Percentiles rank a stretch among this genome's conserved stretches.
Evolutionary conservation across 768 basidiomycete species (phyloP).

Genomic region (Lepiota brunneoincarnata): DNA sequence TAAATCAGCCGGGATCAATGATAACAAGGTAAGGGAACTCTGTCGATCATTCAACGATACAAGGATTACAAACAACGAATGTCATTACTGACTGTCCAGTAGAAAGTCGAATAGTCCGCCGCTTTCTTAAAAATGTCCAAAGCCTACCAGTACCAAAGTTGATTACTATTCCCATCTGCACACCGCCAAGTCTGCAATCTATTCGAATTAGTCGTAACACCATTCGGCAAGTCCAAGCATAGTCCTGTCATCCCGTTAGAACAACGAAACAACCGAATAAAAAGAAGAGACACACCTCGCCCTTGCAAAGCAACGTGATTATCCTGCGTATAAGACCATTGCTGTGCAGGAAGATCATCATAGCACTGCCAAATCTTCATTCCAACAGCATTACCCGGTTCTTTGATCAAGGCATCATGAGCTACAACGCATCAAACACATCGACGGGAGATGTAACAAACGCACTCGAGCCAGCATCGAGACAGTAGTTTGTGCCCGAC

Average conservation of each 20-base stretch:
- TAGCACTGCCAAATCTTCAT: constrained; percentile 36
- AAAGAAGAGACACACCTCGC: constrained; percentile 12
- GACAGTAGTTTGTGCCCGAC: constrained; percentile 20
- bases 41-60: too few species aligned
- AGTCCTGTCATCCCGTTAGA: background rate
- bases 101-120: too few species aligned
- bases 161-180: background rate
- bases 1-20: too few species aligned
- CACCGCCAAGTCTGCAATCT: constrained; percentile 3
- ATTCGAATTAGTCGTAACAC: constrained; percentile 2
- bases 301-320: constrained; percentile 25
- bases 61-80: too few species aligned
- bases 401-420: constrained; percentile 10
- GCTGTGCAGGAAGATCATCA: constrained; percentile 29
- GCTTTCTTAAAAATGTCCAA: too few species aligned
- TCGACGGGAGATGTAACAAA: background rate
- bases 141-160: background rate
- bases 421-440: too few species aligned
- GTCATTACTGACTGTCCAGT: too few species aligned
- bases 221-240: constrained; percentile 2
- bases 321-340: constrained; percentile 29
- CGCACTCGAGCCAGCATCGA: constrained; percentile 21
- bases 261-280: too few species aligned
- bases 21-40: too few species aligned
- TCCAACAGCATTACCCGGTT: constrained; percentile 25